phyloP scores from a whole-genome alignment of 1,139 yeast species.

The Nakaseomyces sp. region DNA sequence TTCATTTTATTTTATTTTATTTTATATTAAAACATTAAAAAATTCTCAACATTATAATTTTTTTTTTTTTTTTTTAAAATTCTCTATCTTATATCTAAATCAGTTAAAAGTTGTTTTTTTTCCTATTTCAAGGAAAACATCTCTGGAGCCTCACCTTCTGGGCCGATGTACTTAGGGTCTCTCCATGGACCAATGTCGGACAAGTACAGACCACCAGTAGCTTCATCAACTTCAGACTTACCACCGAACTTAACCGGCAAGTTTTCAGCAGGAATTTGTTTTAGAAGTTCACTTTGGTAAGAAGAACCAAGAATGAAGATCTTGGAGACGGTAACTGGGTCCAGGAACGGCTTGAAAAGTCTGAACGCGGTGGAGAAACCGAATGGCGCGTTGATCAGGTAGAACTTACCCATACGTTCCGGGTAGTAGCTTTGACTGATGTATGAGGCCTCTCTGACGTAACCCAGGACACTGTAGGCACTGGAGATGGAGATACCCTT shows the following conservation, averaged over 20 bases:
- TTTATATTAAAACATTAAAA: too few relatives aligned
- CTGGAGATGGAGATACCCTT: slow-evolving; percentile 84
- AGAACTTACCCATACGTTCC: slow-evolving; percentile 98
- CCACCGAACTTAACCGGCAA: slow-evolving; percentile 92
- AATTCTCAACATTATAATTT: not conserved
- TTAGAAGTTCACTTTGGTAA: slow-evolving; percentile 73
- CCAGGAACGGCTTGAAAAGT: slow-evolving; percentile 85
- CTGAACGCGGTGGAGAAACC: slow-evolving; percentile 93
- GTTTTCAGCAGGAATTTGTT: slow-evolving; percentile 90
- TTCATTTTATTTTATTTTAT: too few relatives aligned
- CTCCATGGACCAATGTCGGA: slow-evolving; percentile 98
- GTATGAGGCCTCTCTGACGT: slow-evolving; percentile 84
- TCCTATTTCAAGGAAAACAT: slow-evolving; percentile 32
- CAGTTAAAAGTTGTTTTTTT: too few relatives aligned
- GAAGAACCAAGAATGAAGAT: slow-evolving; percentile 77
- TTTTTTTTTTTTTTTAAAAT: not conserved
- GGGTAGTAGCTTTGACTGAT: slow-evolving; percentile 98
- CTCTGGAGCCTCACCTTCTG: slow-evolving; percentile 79
- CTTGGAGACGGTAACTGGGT: slow-evolving; percentile 96
- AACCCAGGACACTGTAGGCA: slow-evolving; percentile 77
- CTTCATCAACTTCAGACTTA: slow-evolving; percentile 49
- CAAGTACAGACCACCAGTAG: slow-evolving; percentile 72
- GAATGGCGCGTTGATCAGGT: slow-evolving; percentile 91
- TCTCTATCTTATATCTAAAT: not conserved
- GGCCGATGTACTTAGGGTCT: slow-evolving; percentile 72